Evolutionary conservation across 2,329 filamentous ascomycete species (phyloP).

Genomic region (Aspergillus tubingensis): DNA sequence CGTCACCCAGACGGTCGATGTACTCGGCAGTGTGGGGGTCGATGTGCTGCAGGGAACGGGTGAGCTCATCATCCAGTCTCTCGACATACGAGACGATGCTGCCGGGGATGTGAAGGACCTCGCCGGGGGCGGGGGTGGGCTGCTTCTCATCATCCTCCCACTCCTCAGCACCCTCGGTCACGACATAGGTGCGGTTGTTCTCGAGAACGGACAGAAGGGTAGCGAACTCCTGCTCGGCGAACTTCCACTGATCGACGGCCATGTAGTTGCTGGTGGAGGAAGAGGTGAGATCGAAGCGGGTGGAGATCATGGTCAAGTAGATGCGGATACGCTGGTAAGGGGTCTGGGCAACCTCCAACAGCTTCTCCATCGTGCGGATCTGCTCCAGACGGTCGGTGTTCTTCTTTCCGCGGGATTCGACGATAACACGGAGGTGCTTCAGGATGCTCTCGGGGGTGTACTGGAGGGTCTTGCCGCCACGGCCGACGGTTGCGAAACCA

Average conservation of each 20-base stretch:
- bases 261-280: conserved; percentile 74
- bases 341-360: conserved; percentile 81
- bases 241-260: conserved; percentile 96
- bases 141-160: conserved; percentile 99
- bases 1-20: conserved; percentile 90
- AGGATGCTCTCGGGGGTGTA: conserved; percentile 98
- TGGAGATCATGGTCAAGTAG: conserved; percentile 86
- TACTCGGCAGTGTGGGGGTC: conserved; percentile 99
- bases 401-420: conserved; percentile 97
- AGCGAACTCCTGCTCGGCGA: conserved; percentile 82
- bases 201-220: conserved; percentile 78
- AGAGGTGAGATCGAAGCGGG: conserved; percentile 87
- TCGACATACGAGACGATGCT: conserved; percentile 94
- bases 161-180: conserved; percentile 90
- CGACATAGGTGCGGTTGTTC: conserved; percentile 74
- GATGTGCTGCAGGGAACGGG: conserved; percentile 93
- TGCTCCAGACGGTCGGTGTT: conserved; percentile 95
- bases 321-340: conserved; percentile 95
- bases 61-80: conserved; percentile 94
- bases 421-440: conserved; percentile 89
- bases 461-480: conserved; percentile 82
- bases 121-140: conserved; percentile 69
- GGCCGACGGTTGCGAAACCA: conserved; percentile 85
- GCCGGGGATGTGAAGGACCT: conserved; percentile 88
- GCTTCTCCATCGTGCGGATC: conserved; percentile 96